Evolutionary conservation across 2,329 filamentous ascomycete species (phyloP).

Genomic region (Alternaria gaisen): DNA sequence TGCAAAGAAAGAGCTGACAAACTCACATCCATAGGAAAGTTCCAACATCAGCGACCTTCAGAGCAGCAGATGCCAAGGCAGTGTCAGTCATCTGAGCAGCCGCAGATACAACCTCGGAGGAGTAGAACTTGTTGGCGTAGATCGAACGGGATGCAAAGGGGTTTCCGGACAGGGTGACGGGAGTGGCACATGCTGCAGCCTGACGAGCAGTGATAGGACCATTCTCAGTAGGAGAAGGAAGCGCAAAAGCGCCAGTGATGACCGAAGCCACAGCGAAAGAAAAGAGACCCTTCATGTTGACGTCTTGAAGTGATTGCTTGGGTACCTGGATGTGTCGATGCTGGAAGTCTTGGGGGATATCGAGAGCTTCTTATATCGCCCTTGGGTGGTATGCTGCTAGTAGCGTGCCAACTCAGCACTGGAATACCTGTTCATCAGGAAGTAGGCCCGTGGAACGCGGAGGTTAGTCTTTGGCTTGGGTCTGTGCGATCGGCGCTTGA

Average conservation of each 20-base stretch:
- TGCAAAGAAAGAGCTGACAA: neutral
- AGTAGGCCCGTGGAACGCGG: constrained; percentile 48
- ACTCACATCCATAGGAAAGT: constrained; percentile 65
- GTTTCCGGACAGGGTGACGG: constrained; percentile 59
- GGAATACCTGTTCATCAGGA: constrained; percentile 39
- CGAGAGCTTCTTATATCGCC: constrained; percentile 43
- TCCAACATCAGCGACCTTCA: constrained; percentile 59
- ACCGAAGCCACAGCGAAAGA: constrained; percentile 46
- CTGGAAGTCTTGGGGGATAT: constrained; percentile 19
- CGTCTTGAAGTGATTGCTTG: constrained; percentile 27
- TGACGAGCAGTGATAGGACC: constrained; percentile 46
- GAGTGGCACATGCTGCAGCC: constrained; percentile 44
- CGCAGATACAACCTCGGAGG: constrained; percentile 61
- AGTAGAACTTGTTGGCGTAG: constrained; percentile 64
- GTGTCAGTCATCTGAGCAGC: constrained; percentile 66
- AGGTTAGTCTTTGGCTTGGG: constrained; percentile 35
- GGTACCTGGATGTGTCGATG: constrained; percentile 32
- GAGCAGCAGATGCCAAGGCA: constrained; percentile 61
- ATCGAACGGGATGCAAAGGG: constrained; percentile 61
- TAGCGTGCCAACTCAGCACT: constrained; percentile 15
- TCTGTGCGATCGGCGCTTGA: constrained; percentile 38
- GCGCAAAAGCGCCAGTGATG: constrained; percentile 47
- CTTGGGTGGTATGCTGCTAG: constrained; percentile 13
- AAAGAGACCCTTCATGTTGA: constrained; percentile 49
- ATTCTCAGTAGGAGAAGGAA: constrained; percentile 44